Evolutionary conservation across 2,329 filamentous ascomycete species (phyloP), one percentile per base, ranked within the genome.

Genomic region (Pyrenophora tritici-repentis): DNA sequence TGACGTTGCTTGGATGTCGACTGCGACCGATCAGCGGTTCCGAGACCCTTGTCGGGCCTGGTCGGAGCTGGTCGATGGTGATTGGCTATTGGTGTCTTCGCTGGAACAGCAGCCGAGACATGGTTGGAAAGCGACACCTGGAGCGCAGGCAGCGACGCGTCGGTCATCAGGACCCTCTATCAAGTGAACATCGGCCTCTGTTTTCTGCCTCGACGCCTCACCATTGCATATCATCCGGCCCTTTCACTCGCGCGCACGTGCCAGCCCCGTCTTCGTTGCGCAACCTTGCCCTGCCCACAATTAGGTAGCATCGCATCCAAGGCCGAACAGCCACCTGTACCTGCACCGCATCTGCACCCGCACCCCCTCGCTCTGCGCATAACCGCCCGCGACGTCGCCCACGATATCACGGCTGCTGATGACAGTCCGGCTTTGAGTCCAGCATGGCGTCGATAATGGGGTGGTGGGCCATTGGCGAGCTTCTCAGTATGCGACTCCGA

Each of bases 371-470:
- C 35, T 12, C 18, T 33, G 12, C 45, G 18, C 47, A 47, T 7
- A 16, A 40, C 46, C 38, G 51, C 56, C 13, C 20, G 46, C 50
- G 40, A 46, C 29, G 9, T 12, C 39, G 16, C 9, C 10, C 22
- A 41, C 41, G 50, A 54, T 10, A 26, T 52, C 22, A 29, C 53
- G 40, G 51, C 57, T 68, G 64, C 62, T 37, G 59, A 73, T 71
- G 69, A 65, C 47, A 59, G 46, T 53, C 34, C 55, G 20, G 50
- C 45, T 53, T 34, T 70, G 52, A 69, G 56, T 59, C 58, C 62
- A 67, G 55, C 62, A 75, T 75, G 73, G 72, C 71, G 62, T 74
- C 71, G 43, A 57, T 65, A 50, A 54, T 72, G 58, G 71, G 65
- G 50, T 72, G 70, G 58, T 65, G 62, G 71, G 72, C 70, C 43